Percentiles rank a stretch among this genome's conserved stretches.
Conservation (phyloP, 1,284 basidiomycete species). For the Rhodofomes roseus region DNA sequence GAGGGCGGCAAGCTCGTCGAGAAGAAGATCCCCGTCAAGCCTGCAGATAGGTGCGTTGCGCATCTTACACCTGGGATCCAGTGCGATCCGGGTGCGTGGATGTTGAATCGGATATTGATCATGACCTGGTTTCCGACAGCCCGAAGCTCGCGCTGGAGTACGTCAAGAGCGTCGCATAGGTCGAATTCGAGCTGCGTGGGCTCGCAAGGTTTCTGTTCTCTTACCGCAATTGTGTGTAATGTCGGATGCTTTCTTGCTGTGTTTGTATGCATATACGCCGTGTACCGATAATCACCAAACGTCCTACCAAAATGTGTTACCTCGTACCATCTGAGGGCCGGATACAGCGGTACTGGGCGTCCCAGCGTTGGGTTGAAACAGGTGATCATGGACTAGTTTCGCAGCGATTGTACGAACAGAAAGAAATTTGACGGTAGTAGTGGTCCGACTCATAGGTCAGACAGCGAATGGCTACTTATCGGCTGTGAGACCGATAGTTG, state of each 20-base stretch:
- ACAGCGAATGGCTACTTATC: no score
- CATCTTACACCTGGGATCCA: not conserved
- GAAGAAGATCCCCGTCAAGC: constrained; percentile 80
- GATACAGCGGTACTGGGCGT: no score
- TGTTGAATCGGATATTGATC: no score
- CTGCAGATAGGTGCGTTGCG: constrained; percentile 64
- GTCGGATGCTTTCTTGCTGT: not conserved
- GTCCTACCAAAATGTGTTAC: no score
- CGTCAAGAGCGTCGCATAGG: constrained; percentile 26
- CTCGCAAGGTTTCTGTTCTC: not conserved
- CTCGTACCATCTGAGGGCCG: no score
- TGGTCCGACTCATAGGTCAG: no score
- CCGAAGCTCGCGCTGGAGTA: constrained; percentile 40
- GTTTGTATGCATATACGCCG: not conserved
- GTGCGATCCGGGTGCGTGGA: not conserved
- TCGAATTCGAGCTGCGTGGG: not conserved
- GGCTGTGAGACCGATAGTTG: no score
- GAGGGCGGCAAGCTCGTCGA: constrained; percentile 85
- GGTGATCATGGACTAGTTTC: no score
- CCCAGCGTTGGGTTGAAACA: no score
- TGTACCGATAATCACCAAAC: not conserved
- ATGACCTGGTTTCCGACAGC: constrained; percentile 15
- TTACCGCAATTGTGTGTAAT: not conserved
- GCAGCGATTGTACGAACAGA: no score
- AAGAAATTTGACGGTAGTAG: no score